Evolutionary conservation across 768 basidiomycete genomes (phyloP).

Genomic region (Termitomyces sp.): DNA sequence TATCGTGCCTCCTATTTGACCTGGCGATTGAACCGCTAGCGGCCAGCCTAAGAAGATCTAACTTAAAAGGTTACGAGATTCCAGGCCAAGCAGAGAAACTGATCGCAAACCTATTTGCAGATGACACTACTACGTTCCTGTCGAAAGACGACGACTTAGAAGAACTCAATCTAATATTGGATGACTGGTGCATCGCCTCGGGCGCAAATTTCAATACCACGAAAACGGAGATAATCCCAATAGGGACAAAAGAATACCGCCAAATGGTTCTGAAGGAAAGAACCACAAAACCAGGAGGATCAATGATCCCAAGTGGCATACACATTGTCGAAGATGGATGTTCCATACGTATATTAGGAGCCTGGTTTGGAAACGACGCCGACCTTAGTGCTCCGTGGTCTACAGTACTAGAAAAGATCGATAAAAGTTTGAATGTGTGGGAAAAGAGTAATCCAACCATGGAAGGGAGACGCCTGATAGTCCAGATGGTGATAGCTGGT

Average conservation of each 20-base stretch:
- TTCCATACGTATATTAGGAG: background rate
- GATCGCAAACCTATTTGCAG: background rate
- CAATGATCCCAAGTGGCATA: background rate
- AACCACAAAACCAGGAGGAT: background rate
- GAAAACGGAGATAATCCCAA: background rate
- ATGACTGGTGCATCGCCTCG: background rate
- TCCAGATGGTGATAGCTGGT: too few species aligned
- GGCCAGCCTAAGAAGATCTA: background rate
- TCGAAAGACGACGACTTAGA: background rate
- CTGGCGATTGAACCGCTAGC: too few species aligned
- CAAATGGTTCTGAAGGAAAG: background rate
- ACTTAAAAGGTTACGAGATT: background rate
- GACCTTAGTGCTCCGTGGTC: background rate
- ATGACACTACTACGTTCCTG: background rate
- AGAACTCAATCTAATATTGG: background rate
- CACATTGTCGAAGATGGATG: background rate
- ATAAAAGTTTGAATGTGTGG: too few species aligned
- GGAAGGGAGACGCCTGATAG: too few species aligned
- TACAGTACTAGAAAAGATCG: background rate
- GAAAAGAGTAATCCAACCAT: too few species aligned
- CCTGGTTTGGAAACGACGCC: background rate
- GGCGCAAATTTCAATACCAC: background rate
- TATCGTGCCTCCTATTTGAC: too few species aligned
- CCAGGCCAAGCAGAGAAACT: background rate
- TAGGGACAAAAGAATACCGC: background rate